Base-by-base conservation (phyloP, 345 rosid species). In the Gossypium turneri region DNA sequence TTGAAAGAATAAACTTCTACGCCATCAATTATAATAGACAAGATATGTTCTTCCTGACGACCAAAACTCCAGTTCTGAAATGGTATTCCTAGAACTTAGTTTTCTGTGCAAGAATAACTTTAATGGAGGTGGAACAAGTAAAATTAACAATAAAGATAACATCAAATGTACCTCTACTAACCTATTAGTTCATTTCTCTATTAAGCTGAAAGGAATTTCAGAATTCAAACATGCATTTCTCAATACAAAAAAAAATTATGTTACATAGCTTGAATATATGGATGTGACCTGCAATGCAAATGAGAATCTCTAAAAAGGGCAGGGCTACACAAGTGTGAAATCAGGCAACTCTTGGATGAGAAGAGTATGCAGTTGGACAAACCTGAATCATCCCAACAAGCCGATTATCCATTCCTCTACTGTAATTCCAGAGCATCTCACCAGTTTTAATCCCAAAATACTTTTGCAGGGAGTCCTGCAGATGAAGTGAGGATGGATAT, bases 371-470 rank as follows among this genome's bases (percentile, higher is more conserved):
- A 17, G 13, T 44, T 59, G 57, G 34, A 58, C 86, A 77, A 59
- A 94, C 98, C 97, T 88, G 92, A 80, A 90, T 88, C 55, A 82
- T 68, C 58, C 89, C 94, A 71, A 94, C 97, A 72, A 82, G 78
- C 69, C 94, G 91, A 81, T 83, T 86, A 82, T 92, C 97, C 51
- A 90, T 64, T 77, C 98, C 98, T 86, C 97, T 88, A 73, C 97
- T 84, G 81, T 90, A 89, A 75, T 88, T 92, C 97, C 97, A 94
- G 58, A 94, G 83, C 97, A 94, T 94, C 81, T 94, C 98, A 67
- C 98, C 97, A 58, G 97, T 94, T 88, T 90, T 94, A 61, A 55
- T 60, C 79, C 98, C 98, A 76, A 88, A 94, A 75, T 90, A 95
- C 81, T 84, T 94, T 77, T 87, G 95, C 76, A 94, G 94, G 73